phyloP scores from a whole-genome alignment of 129 eudicot species.

The Kitagawia praeruptora region DNA sequence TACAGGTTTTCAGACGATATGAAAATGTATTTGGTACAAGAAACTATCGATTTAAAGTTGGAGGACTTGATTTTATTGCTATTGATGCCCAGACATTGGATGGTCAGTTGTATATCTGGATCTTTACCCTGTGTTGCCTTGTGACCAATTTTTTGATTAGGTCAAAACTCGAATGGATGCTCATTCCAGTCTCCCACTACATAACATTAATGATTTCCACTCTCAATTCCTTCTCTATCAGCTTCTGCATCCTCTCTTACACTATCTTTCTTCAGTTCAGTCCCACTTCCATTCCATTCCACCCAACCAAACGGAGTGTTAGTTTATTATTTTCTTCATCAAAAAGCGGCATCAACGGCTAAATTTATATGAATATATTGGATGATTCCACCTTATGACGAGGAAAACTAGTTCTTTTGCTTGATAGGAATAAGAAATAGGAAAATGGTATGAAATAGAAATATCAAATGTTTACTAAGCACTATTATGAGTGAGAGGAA shows the following conservation, averaged over 20 bases:
- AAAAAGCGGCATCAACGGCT: not conserved
- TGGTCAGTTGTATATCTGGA: slow-evolving; percentile 35
- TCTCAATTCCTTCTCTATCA: not conserved
- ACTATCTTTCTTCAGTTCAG: not conserved
- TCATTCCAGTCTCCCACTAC: not conserved
- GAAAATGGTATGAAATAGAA: not conserved
- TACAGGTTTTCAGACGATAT: slow-evolving; percentile 65
- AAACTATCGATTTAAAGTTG: slow-evolving; percentile 55
- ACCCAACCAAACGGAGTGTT: not conserved
- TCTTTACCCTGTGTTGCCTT: not conserved
- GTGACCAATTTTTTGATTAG: not conserved
- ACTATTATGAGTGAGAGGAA: not conserved
- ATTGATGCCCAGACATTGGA: slow-evolving; percentile 92
- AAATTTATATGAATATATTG: not conserved
- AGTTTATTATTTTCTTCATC: not conserved
- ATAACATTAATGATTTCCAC: not conserved
- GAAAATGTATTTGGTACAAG: slow-evolving; percentile 76
- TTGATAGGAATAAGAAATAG: not conserved
- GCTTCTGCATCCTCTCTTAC: not conserved
- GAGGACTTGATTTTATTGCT: slow-evolving; percentile 76
- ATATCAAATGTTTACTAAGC: not conserved
- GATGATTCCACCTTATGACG: not conserved
- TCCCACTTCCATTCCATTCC: not conserved
- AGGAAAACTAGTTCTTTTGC: not conserved
- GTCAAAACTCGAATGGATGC: not conserved